Conservation (phyloP, 768 basidiomycete genomes). For the Calocybe cyanea region DNA sequence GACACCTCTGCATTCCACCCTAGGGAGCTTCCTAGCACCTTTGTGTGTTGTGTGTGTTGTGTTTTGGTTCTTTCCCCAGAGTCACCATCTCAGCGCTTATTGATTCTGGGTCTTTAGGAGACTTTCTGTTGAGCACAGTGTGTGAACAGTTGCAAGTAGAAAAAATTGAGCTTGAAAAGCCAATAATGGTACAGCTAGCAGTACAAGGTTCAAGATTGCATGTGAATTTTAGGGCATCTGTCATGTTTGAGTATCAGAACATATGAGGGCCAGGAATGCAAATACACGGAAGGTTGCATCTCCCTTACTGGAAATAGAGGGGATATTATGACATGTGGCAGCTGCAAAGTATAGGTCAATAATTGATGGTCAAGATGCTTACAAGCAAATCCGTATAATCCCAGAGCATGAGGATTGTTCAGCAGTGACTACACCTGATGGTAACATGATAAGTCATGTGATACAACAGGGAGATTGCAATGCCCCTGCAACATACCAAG, state of each 20-base stretch:
- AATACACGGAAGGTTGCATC: slow-evolving; percentile 10
- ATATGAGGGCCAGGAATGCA: slow-evolving; percentile 17
- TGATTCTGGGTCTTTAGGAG: slow-evolving; percentile 36
- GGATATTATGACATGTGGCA: too few relatives aligned
- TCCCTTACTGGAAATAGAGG: too few relatives aligned
- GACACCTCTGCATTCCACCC: too few relatives aligned
- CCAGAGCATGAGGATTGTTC: slow-evolving; percentile 3
- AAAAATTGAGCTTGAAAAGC: slow-evolving; percentile 21
- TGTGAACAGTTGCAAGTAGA: slow-evolving; percentile 32
- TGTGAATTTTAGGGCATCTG: slow-evolving; percentile 25
- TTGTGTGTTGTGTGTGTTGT: too few relatives aligned
- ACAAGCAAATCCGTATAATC: slow-evolving; percentile 11
- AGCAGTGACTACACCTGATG: slow-evolving; percentile 12
- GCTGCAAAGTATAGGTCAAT: background rate
- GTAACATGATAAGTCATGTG: background rate
- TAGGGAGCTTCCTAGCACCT: too few relatives aligned
- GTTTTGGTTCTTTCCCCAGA: too few relatives aligned
- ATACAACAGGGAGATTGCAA: too few relatives aligned
- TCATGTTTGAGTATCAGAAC: slow-evolving; percentile 27
- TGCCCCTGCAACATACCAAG: too few relatives aligned
- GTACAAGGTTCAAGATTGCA: slow-evolving; percentile 37
- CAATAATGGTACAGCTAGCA: slow-evolving; percentile 33
- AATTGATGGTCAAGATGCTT: slow-evolving; percentile 9
- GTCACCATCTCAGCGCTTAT: too few relatives aligned
- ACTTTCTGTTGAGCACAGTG: slow-evolving; percentile 35